Evolutionary conservation across 768 basidiomycete genomes (phyloP).

Genomic region (Tricholoma sp.): DNA sequence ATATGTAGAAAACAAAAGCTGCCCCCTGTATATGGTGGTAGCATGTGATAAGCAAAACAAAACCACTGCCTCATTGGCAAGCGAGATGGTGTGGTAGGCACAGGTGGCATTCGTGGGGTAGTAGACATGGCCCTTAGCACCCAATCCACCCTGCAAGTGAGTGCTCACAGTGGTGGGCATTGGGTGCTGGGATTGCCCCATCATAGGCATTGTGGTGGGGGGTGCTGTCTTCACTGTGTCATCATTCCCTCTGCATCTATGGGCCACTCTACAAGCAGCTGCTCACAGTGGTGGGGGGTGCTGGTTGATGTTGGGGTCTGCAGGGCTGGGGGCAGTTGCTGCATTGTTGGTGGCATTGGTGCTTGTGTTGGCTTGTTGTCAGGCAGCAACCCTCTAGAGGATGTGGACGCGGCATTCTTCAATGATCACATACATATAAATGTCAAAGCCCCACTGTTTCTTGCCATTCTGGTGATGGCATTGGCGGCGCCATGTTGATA

Average conservation of each 20-base stretch:
- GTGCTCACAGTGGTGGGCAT: background rate
- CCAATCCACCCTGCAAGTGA: background rate
- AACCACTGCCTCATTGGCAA: background rate
- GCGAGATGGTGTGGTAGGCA: background rate
- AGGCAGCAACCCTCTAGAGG: slow-evolving; percentile 40
- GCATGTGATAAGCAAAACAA: background rate
- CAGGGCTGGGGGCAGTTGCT: too few relatives aligned
- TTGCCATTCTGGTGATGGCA: too few relatives aligned
- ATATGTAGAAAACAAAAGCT: too few relatives aligned
- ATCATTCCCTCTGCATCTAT: too few relatives aligned
- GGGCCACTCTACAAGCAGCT: too few relatives aligned
- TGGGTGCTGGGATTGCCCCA: background rate
- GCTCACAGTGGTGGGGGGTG: too few relatives aligned
- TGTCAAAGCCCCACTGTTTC: slow-evolving; percentile 56
- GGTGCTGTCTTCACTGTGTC: background rate
- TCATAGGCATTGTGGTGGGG: background rate
- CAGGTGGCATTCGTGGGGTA: background rate
- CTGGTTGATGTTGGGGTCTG: too few relatives aligned
- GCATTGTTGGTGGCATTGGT: too few relatives aligned
- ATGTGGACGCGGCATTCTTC: slow-evolving; percentile 48
- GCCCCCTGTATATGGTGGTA: too few relatives aligned
- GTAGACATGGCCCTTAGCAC: background rate
- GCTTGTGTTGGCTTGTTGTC: too few relatives aligned
- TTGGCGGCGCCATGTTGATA: too few relatives aligned
- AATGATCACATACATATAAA: slow-evolving; percentile 49